Conservation (phyloP, 805 yeast genomes). For the Lipomyces spencermartinsiae region DNA sequence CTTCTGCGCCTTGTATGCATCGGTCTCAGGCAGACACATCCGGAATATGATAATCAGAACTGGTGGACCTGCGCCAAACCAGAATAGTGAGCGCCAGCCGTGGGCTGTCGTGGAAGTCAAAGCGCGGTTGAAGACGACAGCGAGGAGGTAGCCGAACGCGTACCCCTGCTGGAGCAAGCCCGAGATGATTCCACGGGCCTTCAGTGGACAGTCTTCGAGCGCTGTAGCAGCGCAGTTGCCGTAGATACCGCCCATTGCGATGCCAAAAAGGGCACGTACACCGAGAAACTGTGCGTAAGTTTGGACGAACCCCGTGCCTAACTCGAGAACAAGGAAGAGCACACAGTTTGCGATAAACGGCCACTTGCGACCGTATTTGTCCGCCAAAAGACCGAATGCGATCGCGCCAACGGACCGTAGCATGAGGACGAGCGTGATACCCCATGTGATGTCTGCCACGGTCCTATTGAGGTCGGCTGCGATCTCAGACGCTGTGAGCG, state of each 20-base stretch:
- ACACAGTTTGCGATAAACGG: slow-evolving; percentile 62
- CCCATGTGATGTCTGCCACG: slow-evolving; percentile 70
- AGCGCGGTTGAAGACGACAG: slow-evolving; percentile 68
- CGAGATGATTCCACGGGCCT: slow-evolving; percentile 66
- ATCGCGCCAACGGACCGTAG: slow-evolving; percentile 74
- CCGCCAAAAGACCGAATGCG: slow-evolving; percentile 68
- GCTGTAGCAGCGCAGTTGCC: slow-evolving; percentile 72
- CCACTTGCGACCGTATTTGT: slow-evolving; percentile 68
- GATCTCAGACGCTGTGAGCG: slow-evolving; percentile 59
- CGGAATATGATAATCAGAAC: slow-evolving; percentile 65
- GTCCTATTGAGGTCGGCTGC: slow-evolving; percentile 56
- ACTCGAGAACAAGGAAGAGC: slow-evolving; percentile 61
- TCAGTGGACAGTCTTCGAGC: slow-evolving; percentile 65
- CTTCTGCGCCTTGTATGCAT: slow-evolving; percentile 39
- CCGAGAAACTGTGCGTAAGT: slow-evolving; percentile 65
- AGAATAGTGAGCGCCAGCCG: slow-evolving; percentile 73
- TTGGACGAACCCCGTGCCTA: slow-evolving; percentile 69
- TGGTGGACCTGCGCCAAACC: slow-evolving; percentile 77
- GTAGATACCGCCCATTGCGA: slow-evolving; percentile 74
- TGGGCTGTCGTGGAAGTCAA: slow-evolving; percentile 53
- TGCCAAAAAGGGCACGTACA: slow-evolving; percentile 68
- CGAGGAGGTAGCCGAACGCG: slow-evolving; percentile 70
- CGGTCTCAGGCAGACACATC: slow-evolving; percentile 64
- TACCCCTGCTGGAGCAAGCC: slow-evolving; percentile 85
- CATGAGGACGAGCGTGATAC: slow-evolving; percentile 74